phyloP scores from a whole-genome alignment of 768 basidiomycete species.

The Daedaleopsis nitida region DNA sequence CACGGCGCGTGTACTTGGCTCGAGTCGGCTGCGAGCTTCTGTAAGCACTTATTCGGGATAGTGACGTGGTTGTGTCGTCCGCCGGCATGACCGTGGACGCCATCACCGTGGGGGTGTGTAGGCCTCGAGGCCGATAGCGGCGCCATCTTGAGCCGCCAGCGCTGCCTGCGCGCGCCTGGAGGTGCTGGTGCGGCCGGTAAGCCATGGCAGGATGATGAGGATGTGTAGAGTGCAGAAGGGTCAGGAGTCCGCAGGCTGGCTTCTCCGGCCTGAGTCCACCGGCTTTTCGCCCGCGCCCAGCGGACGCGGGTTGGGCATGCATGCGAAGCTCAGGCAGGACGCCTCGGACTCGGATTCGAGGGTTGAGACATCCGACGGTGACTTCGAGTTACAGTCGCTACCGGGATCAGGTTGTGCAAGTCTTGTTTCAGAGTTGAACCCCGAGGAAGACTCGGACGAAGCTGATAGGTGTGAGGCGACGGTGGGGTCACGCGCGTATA shows the following conservation, averaged over 20 bases:
- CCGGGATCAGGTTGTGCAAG: no score
- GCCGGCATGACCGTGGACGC: not conserved
- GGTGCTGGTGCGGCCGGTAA: not conserved
- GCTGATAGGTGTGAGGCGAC: not conserved
- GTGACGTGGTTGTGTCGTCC: not conserved
- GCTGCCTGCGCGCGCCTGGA: conserved; percentile 2
- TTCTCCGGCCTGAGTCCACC: not conserved
- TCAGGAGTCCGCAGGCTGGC: not conserved
- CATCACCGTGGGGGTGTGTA: not conserved
- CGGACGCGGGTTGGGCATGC: not conserved
- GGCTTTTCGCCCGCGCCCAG: not conserved
- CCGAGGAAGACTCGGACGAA: not conserved
- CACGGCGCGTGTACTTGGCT: no score
- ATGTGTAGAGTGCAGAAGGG: no score
- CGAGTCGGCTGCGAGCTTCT: no score
- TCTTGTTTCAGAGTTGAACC: no score
- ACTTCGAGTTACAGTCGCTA: no score
- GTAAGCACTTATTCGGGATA: no score
- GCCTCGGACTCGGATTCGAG: not conserved
- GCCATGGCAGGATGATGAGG: not conserved
- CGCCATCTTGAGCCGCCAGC: conserved; percentile 7
- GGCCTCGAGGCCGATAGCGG: conserved; percentile 9
- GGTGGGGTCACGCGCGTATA: conserved; percentile 1
- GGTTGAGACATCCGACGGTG: no score
- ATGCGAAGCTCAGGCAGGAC: no score